Evolutionary conservation across 2,329 filamentous ascomycete genomes (phyloP).

Genomic region (Biscogniauxia mediterranea): DNA sequence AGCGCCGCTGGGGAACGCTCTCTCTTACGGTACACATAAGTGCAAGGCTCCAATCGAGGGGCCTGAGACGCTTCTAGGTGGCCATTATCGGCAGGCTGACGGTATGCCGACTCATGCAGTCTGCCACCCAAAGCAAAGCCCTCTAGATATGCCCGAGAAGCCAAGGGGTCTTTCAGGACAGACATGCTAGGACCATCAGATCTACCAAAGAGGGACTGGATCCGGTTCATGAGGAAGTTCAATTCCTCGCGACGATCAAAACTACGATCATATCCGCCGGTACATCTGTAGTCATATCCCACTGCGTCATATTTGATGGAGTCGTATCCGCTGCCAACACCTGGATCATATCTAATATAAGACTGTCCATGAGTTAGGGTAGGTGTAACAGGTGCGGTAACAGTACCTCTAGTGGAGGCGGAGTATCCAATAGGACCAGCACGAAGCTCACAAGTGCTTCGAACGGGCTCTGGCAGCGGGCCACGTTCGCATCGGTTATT

Average conservation of each 20-base stretch:
- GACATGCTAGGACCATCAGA: slow-evolving; percentile 13
- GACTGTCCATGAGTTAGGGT: neutral
- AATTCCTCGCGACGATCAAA: slow-evolving; percentile 11
- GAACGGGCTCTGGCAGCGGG: neutral
- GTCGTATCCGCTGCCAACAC: neutral
- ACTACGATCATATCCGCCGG: neutral
- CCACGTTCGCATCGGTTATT: neutral
- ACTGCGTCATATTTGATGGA: neutral
- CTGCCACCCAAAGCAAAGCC: slow-evolving; percentile 24
- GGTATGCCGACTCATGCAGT: slow-evolving; percentile 3
- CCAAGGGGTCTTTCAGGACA: slow-evolving; percentile 22
- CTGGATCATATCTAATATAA: neutral
- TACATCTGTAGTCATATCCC: neutral
- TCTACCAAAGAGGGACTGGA: slow-evolving; percentile 21
- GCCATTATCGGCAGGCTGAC: neutral
- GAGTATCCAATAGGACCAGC: neutral
- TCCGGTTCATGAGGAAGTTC: slow-evolving; percentile 12
- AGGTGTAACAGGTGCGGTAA: neutral
- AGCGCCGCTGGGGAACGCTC: slow-evolving; percentile 15
- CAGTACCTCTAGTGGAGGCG: neutral
- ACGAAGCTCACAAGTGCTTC: neutral
- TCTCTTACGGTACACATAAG: slow-evolving; percentile 9
- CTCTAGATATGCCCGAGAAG: slow-evolving; percentile 28
- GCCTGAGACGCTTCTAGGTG: neutral
- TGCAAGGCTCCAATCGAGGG: neutral